phyloP scores from a whole-genome alignment of 768 basidiomycete genomes.

The Gymnopilus dilepis region DNA sequence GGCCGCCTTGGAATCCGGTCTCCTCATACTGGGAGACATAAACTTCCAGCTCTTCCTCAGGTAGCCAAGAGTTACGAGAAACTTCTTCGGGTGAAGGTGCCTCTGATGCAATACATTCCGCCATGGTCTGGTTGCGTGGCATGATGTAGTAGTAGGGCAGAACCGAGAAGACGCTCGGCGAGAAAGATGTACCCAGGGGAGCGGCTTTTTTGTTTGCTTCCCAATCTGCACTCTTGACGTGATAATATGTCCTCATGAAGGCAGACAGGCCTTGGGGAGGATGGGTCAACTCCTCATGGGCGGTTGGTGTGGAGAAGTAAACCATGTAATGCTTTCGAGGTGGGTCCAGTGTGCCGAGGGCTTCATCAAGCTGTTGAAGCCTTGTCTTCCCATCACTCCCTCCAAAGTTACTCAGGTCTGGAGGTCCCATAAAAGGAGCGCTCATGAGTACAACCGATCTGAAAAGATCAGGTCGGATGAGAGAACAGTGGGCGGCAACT shows the following conservation, averaged over 20 bases:
- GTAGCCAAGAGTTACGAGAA: slow-evolving; percentile 46
- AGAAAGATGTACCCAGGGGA: slow-evolving; percentile 37
- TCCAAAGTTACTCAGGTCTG: slow-evolving; percentile 30
- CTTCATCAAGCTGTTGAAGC: slow-evolving; percentile 23
- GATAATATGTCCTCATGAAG: slow-evolving; percentile 60
- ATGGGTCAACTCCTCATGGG: slow-evolving; percentile 50
- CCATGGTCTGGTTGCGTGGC: slow-evolving; percentile 59
- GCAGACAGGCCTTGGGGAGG: slow-evolving; percentile 48
- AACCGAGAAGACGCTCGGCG: slow-evolving; percentile 39
- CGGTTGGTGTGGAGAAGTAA: slow-evolving; percentile 53
- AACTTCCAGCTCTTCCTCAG: slow-evolving; percentile 51
- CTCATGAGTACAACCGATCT: slow-evolving; percentile 63
- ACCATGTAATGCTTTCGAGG: slow-evolving; percentile 63
- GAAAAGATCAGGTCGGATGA: slow-evolving; percentile 62
- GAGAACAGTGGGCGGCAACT: slow-evolving; percentile 57
- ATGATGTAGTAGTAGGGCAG: slow-evolving; percentile 70
- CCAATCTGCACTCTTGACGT: slow-evolving; percentile 66
- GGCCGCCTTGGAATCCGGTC: slow-evolving; percentile 68
- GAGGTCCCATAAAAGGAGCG: slow-evolving; percentile 55
- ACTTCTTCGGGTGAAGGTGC: slow-evolving; percentile 38
- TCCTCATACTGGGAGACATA: slow-evolving; percentile 54
- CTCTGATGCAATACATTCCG: slow-evolving; percentile 44
- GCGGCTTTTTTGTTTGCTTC: slow-evolving; percentile 41
- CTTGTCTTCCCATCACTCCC: slow-evolving; percentile 16
- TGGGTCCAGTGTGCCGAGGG: slow-evolving; percentile 46